Conservation (phyloP, 495 filamentous ascomycete species). For the Aspergillus taichungensis region DNA sequence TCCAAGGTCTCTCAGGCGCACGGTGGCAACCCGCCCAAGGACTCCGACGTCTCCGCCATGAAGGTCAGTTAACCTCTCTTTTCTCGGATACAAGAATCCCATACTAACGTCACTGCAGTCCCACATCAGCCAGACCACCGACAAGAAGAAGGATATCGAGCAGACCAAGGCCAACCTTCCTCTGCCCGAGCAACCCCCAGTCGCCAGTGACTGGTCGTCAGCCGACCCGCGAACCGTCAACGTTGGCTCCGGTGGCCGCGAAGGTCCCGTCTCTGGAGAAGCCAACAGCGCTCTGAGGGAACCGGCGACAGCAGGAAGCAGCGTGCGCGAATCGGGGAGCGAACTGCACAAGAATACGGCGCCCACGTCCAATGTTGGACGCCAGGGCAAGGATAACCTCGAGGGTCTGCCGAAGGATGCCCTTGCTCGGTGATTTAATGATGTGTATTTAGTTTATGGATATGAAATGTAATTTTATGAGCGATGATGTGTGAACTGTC, state of each 20-base stretch:
- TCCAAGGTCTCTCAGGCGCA: constrained; percentile 33
- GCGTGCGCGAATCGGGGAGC: constrained; percentile 40
- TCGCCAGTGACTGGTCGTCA: constrained; percentile 67
- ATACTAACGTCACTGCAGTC: constrained; percentile 27
- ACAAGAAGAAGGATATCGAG: constrained; percentile 57
- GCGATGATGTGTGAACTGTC: constrained; percentile 7
- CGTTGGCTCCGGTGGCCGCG: constrained; percentile 51
- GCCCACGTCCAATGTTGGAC: constrained; percentile 38
- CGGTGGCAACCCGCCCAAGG: constrained; percentile 32
- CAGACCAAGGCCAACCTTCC: constrained; percentile 61
- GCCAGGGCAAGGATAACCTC: constrained; percentile 45
- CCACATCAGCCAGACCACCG: constrained; percentile 34
- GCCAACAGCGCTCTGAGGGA: constrained; percentile 48
- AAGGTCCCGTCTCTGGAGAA: constrained; percentile 46
- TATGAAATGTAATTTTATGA: constrained; percentile 4
- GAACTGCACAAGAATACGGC: constrained; percentile 32
- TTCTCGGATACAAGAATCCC: not conserved
- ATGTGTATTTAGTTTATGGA: not conserved
- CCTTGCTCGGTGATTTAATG: constrained; percentile 18
- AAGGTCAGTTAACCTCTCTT: constrained; percentile 22
- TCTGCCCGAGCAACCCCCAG: constrained; percentile 67
- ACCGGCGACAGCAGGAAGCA: constrained; percentile 53
- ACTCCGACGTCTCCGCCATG: constrained; percentile 39
- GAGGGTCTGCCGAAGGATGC: constrained; percentile 46
- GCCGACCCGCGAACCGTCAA: constrained; percentile 57